Conservation (phyloP, 2,329 filamentous ascomycete species). For the Penicillium glabrum region DNA sequence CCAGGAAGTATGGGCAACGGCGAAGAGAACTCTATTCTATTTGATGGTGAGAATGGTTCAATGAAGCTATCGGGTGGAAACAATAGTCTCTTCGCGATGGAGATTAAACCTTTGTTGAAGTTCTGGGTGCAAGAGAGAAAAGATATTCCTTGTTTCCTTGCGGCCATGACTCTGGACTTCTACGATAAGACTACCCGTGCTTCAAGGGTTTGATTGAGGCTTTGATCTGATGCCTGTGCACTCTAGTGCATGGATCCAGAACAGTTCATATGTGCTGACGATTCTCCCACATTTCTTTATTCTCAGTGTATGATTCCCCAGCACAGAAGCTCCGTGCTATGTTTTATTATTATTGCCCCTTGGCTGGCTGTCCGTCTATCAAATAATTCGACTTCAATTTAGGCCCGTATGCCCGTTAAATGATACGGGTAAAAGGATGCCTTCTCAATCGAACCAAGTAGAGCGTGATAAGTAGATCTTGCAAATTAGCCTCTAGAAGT, state of each 20-base stretch:
- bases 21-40: conserved; percentile 65
- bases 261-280: background rate
- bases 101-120: conserved; percentile 82
- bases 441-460: no score
- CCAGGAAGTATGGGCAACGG: conserved; percentile 46
- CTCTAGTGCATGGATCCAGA: background rate
- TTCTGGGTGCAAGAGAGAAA: conserved; percentile 96
- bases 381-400: background rate
- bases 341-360: conserved; percentile 6
- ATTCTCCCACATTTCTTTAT: conserved; percentile 6
- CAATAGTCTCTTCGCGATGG: conserved; percentile 77
- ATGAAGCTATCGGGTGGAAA: conserved; percentile 98
- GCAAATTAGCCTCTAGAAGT: no score
- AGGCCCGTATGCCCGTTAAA: background rate
- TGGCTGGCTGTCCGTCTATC: background rate
- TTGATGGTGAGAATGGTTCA: conserved; percentile 89
- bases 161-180: conserved; percentile 88
- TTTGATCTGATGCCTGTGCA: background rate
- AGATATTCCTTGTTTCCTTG: conserved; percentile 89
- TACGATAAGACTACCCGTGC: conserved; percentile 64
- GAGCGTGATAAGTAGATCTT: no score
- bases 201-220: conserved; percentile 6
- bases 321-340: conserved; percentile 25
- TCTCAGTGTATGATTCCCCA: conserved; percentile 28
- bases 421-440: no score